Evolutionary conservation across 441 rosid genomes (phyloP).

Genomic region (Eruca vesicaria): DNA sequence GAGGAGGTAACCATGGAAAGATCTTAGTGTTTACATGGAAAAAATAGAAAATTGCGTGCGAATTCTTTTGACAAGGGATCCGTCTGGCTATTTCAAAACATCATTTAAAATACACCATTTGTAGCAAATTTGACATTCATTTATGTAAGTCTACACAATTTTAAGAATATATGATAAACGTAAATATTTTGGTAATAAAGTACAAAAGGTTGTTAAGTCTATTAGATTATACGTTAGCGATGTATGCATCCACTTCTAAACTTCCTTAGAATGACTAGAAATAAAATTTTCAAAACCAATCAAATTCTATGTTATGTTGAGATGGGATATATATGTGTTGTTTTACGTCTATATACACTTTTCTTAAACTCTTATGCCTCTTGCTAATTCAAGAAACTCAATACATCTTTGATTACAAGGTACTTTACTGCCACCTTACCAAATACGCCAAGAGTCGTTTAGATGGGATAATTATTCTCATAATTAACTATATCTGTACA

Average conservation of each 20-base stretch:
- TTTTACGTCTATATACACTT: not conserved
- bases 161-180: not conserved
- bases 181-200: not conserved
- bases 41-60: not conserved
- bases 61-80: not conserved
- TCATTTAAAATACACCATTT: not conserved
- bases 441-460: conserved; percentile 17
- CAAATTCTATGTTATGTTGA: not conserved
- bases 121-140: not conserved
- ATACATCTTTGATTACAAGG: not conserved
- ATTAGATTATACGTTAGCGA: not conserved
- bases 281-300: not conserved
- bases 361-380: not conserved
- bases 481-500: not conserved
- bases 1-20: not conserved
- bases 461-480: not conserved
- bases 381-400: conserved; percentile 19
- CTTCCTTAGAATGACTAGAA: not conserved
- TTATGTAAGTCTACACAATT: not conserved
- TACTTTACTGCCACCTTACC: conserved; percentile 18
- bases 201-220: not conserved
- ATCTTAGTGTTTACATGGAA: not conserved
- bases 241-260: not conserved
- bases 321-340: conserved; percentile 12
- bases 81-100: not conserved